Conservation (phyloP, 1,139 yeast species). For the Blastobotrys raffinosifermentans region DNA sequence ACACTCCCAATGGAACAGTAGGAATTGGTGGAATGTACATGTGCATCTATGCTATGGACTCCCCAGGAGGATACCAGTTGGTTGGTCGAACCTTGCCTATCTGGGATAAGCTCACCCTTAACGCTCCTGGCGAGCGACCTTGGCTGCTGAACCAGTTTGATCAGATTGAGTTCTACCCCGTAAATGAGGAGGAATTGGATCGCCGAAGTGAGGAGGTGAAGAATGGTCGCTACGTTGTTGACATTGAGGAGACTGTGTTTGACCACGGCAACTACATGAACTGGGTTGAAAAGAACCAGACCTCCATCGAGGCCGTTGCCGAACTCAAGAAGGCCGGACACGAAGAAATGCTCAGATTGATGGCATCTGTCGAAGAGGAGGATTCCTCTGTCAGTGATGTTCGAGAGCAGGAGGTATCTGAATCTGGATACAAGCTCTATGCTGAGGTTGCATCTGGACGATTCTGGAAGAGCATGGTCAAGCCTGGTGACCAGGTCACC, state of each 20-base stretch:
- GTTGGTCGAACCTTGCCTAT: conserved; percentile 96
- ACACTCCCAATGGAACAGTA: conserved; percentile 93
- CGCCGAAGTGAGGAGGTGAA: conserved; percentile 62
- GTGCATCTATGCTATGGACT: conserved; percentile 97
- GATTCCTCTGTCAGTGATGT: conserved; percentile 14
- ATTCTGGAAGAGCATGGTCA: conserved; percentile 88
- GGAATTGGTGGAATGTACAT: conserved; percentile 98
- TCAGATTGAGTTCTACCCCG: conserved; percentile 92
- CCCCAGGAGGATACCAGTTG: conserved; percentile 97
- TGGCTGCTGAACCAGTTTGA: conserved; percentile 92
- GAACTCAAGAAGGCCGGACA: conserved; percentile 71
- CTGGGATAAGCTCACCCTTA: conserved; percentile 89
- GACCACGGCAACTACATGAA: conserved; percentile 71
- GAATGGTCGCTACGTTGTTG: conserved; percentile 74
- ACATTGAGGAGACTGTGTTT: conserved; percentile 69
- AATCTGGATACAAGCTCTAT: conserved; percentile 66
- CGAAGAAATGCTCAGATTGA: conserved; percentile 33
- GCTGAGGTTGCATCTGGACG: conserved; percentile 87
- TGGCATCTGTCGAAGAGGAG: conserved; percentile 36
- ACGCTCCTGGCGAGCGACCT: conserved; percentile 53
- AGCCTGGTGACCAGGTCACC: conserved; percentile 70
- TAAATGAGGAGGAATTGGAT: conserved; percentile 75
- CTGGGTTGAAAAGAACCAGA: conserved; percentile 71
- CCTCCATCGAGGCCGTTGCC: conserved; percentile 66
- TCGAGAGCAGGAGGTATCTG: conserved; percentile 36